A percentile compares a stretch with the other conserved stretches of the same genome.
Evolutionary conservation across 2,329 filamentous ascomycete species (phyloP).

Genomic region (Teratosphaeria nubilosa): DNA sequence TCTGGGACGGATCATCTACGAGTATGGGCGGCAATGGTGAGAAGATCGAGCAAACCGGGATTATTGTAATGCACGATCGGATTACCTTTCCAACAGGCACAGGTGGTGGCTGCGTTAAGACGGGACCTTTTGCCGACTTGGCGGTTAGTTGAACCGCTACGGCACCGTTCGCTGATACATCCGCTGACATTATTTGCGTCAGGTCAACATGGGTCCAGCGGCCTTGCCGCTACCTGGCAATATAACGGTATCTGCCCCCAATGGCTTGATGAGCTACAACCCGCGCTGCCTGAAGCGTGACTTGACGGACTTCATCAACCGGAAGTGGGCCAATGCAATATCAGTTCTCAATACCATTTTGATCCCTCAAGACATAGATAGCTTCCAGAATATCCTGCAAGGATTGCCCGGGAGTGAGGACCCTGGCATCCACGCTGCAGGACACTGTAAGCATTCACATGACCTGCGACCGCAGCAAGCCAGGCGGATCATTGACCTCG

Average conservation of each 20-base stretch:
- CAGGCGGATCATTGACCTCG: background rate
- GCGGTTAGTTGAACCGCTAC: background rate
- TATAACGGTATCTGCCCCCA: constrained; percentile 4
- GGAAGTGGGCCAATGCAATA: constrained; percentile 10
- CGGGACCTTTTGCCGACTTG: constrained; percentile 42
- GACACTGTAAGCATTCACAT: constrained; percentile 29
- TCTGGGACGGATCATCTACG: constrained; percentile 47
- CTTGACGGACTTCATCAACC: constrained; percentile 12
- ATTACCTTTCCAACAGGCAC: constrained; percentile 38
- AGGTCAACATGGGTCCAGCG: constrained; percentile 23
- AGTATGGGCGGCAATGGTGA: constrained; percentile 26
- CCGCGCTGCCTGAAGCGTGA: constrained; percentile 17
- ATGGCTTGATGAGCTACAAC: constrained; percentile 7
- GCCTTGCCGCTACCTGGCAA: constrained; percentile 19
- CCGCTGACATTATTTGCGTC: background rate
- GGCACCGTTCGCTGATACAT: background rate
- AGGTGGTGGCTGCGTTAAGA: constrained; percentile 47
- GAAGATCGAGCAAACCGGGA: constrained; percentile 3
- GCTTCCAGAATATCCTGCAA: constrained; percentile 21
- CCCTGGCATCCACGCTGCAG: constrained; percentile 35
- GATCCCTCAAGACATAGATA: constrained; percentile 17
- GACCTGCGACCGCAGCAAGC: background rate
- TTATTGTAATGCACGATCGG: constrained; percentile 2
- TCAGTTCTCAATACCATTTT: constrained; percentile 11
- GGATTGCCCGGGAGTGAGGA: constrained; percentile 21